Evolutionary conservation across 495 filamentous ascomycete genomes (phyloP).

Genomic region (Penicillium coprophilum): DNA sequence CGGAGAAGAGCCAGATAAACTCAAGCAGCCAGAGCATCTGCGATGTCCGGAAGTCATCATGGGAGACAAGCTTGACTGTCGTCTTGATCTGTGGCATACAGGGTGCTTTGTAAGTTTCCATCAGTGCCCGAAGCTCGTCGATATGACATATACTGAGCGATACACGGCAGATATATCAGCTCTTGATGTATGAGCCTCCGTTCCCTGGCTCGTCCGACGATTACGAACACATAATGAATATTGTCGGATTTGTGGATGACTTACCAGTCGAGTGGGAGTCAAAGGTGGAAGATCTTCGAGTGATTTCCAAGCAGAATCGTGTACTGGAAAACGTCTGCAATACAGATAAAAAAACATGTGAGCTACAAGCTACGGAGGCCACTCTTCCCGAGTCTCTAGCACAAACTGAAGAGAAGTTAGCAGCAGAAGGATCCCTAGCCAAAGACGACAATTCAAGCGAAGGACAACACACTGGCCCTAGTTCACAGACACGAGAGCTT

Average conservation of each 20-base stretch:
- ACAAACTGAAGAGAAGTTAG: neutral
- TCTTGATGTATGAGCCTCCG: neutral
- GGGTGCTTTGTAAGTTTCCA: neutral
- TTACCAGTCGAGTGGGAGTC: neutral
- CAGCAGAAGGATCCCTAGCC: neutral
- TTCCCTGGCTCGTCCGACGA: neutral
- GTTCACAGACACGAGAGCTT: neutral
- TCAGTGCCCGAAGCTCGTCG: neutral
- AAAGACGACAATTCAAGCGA: neutral
- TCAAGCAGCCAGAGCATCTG: neutral
- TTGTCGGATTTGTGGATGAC: neutral
- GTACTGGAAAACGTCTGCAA: neutral
- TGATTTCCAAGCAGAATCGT: neutral
- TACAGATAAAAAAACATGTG: neutral
- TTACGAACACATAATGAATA: neutral
- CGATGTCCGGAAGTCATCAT: neutral
- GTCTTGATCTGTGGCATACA: neutral
- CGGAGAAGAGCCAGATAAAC: neutral
- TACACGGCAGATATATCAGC: neutral
- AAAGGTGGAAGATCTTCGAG: neutral
- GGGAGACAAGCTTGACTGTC: neutral
- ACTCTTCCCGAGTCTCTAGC: neutral
- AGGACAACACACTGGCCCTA: neutral
- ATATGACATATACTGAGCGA: neutral
- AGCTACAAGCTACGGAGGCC: neutral